Evolutionary conservation across 805 yeast species (phyloP).

Genomic region (Lachancea thermotolerans): DNA sequence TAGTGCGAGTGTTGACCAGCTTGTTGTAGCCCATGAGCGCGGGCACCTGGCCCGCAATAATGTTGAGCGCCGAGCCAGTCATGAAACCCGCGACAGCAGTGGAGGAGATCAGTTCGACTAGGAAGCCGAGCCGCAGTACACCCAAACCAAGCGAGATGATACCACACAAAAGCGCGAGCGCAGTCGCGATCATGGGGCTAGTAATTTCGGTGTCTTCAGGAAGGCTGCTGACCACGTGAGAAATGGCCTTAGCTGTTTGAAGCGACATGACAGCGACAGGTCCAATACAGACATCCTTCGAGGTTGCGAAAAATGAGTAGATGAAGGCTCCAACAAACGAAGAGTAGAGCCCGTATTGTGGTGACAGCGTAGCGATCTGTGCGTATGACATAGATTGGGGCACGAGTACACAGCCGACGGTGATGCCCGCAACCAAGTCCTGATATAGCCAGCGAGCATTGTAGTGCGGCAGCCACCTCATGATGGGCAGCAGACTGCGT

Average conservation of each 20-base stretch:
- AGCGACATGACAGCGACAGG: slow-evolving; percentile 95
- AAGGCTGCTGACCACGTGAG: slow-evolving; percentile 49
- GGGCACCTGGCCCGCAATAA: slow-evolving; percentile 81
- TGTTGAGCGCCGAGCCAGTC: slow-evolving; percentile 88
- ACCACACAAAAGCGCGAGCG: slow-evolving; percentile 76
- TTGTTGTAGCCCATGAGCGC: slow-evolving; percentile 69
- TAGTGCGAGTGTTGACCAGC: slow-evolving; percentile 61
- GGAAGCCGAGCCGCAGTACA: slow-evolving; percentile 73
- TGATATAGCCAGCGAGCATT: slow-evolving; percentile 72
- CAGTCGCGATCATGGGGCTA: slow-evolving; percentile 74
- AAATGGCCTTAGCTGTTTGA: slow-evolving; percentile 74
- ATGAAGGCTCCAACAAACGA: slow-evolving; percentile 86
- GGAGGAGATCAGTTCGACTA: slow-evolving; percentile 79
- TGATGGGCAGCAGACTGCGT: slow-evolving; percentile 66
- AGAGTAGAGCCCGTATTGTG: slow-evolving; percentile 86
- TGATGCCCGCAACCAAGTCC: slow-evolving; percentile 85
- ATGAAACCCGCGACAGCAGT: slow-evolving; percentile 94
- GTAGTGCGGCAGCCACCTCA: slow-evolving; percentile 80
- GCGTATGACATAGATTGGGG: slow-evolving; percentile 98
- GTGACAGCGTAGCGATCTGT: slow-evolving; percentile 67
- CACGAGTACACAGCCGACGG: slow-evolving; percentile 88
- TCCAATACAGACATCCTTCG: slow-evolving; percentile 92
- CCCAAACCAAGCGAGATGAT: slow-evolving; percentile 80
- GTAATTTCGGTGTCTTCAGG: slow-evolving; percentile 35
- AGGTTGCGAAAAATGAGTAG: slow-evolving; percentile 87